Base-by-base conservation (phyloP, 768 basidiomycete genomes). In the Rhizopogon rudus region DNA sequence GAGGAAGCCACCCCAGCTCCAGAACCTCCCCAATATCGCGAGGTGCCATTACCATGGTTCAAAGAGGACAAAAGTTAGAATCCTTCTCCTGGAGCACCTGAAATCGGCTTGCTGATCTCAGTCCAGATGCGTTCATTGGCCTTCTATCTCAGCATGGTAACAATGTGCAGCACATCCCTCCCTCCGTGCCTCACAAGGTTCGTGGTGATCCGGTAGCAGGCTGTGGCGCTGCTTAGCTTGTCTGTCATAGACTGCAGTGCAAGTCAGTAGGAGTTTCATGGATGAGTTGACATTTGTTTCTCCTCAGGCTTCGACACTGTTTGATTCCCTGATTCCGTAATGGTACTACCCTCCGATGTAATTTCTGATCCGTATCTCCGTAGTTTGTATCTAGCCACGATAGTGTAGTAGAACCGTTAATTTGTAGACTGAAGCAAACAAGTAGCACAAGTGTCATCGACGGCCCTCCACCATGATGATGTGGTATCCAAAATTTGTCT, bases 401-500 rank as follows among this genome's bases (percentile, higher is more conserved):
- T 53, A 51, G 31, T 20, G 31, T 51, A 53, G 40, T 44, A 49
- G 14, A 37, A 13, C 37, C 48, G 9, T 4, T n/a, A 31, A 53
- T 51, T 53, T 51, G 31, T 37, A 51, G 3, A 53, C 48, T 51
- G 16, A n/a, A 49, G 29, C 16, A 25, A 22, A 53, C n/a, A 20
- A 12, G 41, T 49, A 20, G 16, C 14, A 9, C 6, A n/a, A 44
- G 51, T 44, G 22, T 60, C 64, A 83, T 37, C 88, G 81, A 39
- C 91, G 81, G 16, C 89, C 91, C 72, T 93, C 91, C 6, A 92
- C 91, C 88, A 93, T 90, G 68, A 93, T 92, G 63, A 93, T 85
- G 66, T 93, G 91, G 70, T 93, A 93, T 13, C 91, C 91, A 64
- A 85, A 85, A 57, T 79, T 81, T 6, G 91, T 93, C 72, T 92